Base-by-base conservation (phyloP, 768 basidiomycete species). In the Termitomyces sp. region DNA sequence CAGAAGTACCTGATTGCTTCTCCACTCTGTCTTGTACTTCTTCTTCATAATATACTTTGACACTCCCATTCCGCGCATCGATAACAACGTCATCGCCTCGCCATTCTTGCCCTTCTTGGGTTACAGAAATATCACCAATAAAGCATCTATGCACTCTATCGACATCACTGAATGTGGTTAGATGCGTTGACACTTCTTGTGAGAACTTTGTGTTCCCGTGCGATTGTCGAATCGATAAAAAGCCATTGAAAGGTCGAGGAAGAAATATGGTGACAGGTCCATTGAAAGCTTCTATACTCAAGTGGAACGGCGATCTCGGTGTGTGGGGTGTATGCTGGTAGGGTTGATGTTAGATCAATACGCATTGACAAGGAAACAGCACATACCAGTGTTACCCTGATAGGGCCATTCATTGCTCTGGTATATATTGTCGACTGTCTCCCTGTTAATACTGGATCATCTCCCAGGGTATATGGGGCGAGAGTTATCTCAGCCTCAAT, bases 401-500 rank as follows among this genome's bases (percentile, higher is more conserved):
- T 58, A 4, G 58, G 56, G 0, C 73, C 77, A 36, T 77, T 71
- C 22, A 43, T 43, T 4, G 71, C 64, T 13, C 56, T 63, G 3
- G 63, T 57, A 49, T 65, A 58, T 1, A 72, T 53, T 2, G 49
- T 49, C 20, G 65, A 59, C 28, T 61, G 60, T 38, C 61, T 60
- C 22, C 53, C 45, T 40, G 45, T 58, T 7, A 48, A 54, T 2
- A 53, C 57, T 13, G 48, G 44, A 24, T 28, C 20, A 48, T 48
- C 45, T 22, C 52, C 48, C 49, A 49, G 16, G 16, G 62, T 56
- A 9, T 36, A 48, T 6, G 63, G 59, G 5, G 75, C 60, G 0
- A 81, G 53, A 63, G 72, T 78, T 26, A 83, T 61, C 0, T 80
- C 73, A 8, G 70, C 76, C 2, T 72, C 60, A 3, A 83, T 69